Evolutionary conservation across 805 yeast genomes (phyloP).

Genomic region (Nakazawaea holstii): DNA sequence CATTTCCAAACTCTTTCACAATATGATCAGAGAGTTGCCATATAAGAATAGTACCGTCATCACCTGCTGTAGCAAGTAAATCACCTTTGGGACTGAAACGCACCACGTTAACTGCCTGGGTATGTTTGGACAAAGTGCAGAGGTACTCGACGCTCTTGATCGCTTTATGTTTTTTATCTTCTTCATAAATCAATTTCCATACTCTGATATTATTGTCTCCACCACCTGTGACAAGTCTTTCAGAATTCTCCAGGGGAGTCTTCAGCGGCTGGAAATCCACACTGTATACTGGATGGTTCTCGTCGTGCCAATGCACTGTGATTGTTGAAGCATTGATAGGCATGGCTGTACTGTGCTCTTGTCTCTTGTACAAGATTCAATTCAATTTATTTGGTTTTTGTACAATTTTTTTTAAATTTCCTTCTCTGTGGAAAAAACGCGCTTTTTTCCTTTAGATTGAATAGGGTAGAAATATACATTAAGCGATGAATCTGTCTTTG

Average conservation of each 20-base stretch:
- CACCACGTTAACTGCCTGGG: conserved; percentile 91
- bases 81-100: conserved; percentile 71
- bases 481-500: too few species aligned
- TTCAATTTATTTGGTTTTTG: neutral
- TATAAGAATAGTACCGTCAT: conserved; percentile 82
- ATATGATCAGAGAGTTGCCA: conserved; percentile 63
- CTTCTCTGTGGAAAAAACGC: neutral
- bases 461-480: too few species aligned
- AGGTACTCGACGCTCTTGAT: conserved; percentile 57
- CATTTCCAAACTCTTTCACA: conserved; percentile 56
- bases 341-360: neutral
- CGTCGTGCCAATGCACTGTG: conserved; percentile 71
- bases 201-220: conserved; percentile 86
- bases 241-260: conserved; percentile 7
- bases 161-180: conserved; percentile 14
- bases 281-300: conserved; percentile 68
- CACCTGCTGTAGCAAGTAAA: conserved; percentile 84
- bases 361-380: neutral
- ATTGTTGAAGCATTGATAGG: conserved; percentile 36
- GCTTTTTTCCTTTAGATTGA: too few species aligned
- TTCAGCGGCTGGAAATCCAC: conserved; percentile 52
- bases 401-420: neutral
- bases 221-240: conserved; percentile 81
- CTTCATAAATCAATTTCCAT: conserved; percentile 24
- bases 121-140: conserved; percentile 79